Base-by-base conservation (phyloP, 495 filamentous ascomycete genomes). In the Penicillium salamii region DNA sequence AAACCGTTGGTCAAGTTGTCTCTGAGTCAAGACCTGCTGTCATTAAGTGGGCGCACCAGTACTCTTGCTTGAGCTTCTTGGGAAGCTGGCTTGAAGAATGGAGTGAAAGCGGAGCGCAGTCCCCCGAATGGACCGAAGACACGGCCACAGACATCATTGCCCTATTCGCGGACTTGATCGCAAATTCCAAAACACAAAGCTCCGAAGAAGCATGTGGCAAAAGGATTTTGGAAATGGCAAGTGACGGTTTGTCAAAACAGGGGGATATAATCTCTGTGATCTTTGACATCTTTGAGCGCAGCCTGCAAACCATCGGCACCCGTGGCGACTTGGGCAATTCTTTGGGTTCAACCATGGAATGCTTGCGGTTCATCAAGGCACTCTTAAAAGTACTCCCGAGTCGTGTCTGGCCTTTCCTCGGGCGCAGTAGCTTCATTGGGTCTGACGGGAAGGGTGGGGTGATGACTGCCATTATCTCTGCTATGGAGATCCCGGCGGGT, bases 321-420 rank as follows among this genome's bases (percentile, higher is more conserved):
- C 71, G 71, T 17, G 77, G 79, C 18, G 75, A 77, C 11, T 52
- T 71, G 5, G 79, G 77, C 21, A 71, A 65, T 3, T 69, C 76
- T 7, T 49, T 88, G 15, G 77, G 84, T 6, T 74, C 89, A 26
- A 73, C 91, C 19, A 76, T 86, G 26, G 81, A 83, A 28, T 96
- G 89, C 55, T 57, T 90, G 29, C 86, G 88, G 33, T 97, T 97
- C 52, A 77, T 92, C 12, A 76, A 85, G 49, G 82, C 81, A 15
- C 67, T 93, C 8, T 62, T 90, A 3, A 70, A 76, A 5, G 69
- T 95, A n/a, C 72, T 85, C 20, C 91, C 92, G 3, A 84, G 82
- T 36, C 74, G 91, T 49, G 83, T 96, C 2, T 98, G 92, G 92
- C 87, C 90, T 3, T 89, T 91, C 59, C 80, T 98, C 59, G 79